Base-by-base conservation (phyloP, 2,329 filamentous ascomycete genomes). In the Raffaelea ambrosiae region DNA sequence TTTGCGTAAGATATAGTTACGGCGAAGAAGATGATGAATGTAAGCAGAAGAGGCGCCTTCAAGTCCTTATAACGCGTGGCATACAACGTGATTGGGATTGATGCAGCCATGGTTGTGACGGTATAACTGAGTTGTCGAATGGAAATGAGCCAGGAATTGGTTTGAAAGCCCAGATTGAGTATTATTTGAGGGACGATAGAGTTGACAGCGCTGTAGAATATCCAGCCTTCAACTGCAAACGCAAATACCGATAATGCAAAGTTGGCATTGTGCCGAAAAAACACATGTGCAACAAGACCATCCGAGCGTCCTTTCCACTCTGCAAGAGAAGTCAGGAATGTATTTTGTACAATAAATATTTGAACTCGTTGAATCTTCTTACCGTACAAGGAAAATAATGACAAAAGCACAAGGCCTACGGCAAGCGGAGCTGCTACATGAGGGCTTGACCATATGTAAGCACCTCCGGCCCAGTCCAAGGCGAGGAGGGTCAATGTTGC, bases 141-240 rank as follows among this genome's bases (percentile, higher is more conserved):
- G 2, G 70, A 67, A 31, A 76, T 76, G 5, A 51, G 54, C 71
- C 71, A 76, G 0, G 70, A 55, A 43, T 67, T 60, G 11, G 62
- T 62, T 52, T 72, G 65, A 49, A 72, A 76, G 4, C 72, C 72
- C 4, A 76, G 63, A 50, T 74, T 64, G 3, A 75, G 63, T 3
- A 70, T 61, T 43, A 76, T 68, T 48, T 73, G 67, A 2, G 72
- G 71, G 1, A 71, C 71, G 43, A 74, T 61, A 20, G 68, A 68
- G 58, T 75, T 75, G 49, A 76, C 70, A 2, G 72, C 73, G 47
- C 66, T 69, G 59, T 75, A 76, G 56, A 76, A 79, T 47, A 79
- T 74, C 74, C 74, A 79, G 14, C 75, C 75, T 59, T 79, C 75
- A 31, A 78, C 71, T 3, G 71, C 70, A 51, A 78, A 78, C 5